phyloP scores from a whole-genome alignment of 116 monocot species.

The Dioscorea cayenensis region DNA sequence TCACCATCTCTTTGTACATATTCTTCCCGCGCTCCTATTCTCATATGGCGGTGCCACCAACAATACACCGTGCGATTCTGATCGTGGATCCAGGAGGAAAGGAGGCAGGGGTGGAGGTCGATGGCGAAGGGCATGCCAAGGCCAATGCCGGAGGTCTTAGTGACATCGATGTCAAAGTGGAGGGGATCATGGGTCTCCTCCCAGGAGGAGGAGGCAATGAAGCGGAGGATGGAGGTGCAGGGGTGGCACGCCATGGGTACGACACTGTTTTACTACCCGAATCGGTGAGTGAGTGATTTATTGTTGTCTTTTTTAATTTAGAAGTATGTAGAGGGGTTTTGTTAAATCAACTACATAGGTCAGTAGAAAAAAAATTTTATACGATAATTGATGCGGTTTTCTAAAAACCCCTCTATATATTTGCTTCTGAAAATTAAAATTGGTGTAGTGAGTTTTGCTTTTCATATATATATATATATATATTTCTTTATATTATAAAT shows the following conservation, averaged over 20 bases:
- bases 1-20: slow-evolving; percentile 40
- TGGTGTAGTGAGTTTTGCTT: too few species aligned
- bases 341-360: too few species aligned
- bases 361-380: too few species aligned
- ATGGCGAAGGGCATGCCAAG: slow-evolving; percentile 73
- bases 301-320: too few species aligned
- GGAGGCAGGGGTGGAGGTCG: slow-evolving; percentile 4
- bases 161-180: slow-evolving; percentile 75
- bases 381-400: too few species aligned
- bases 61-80: slow-evolving; percentile 68
- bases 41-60: slow-evolving; percentile 49
- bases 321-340: too few species aligned
- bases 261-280: slow-evolving; percentile 22
- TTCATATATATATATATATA: too few species aligned
- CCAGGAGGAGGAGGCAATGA: slow-evolving; percentile 33
- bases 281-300: too few species aligned
- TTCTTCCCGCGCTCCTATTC: slow-evolving; percentile 44
- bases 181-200: slow-evolving; percentile 53
- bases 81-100: neutral
- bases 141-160: slow-evolving; percentile 55
- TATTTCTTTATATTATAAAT: too few species aligned
- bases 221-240: slow-evolving; percentile 45
- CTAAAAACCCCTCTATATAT: too few species aligned
- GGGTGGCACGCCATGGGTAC: slow-evolving; percentile 37
- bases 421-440: too few species aligned